Evolutionary conservation across 2,329 filamentous ascomycete genomes (phyloP).

Genomic region (Penicillium sp.): DNA sequence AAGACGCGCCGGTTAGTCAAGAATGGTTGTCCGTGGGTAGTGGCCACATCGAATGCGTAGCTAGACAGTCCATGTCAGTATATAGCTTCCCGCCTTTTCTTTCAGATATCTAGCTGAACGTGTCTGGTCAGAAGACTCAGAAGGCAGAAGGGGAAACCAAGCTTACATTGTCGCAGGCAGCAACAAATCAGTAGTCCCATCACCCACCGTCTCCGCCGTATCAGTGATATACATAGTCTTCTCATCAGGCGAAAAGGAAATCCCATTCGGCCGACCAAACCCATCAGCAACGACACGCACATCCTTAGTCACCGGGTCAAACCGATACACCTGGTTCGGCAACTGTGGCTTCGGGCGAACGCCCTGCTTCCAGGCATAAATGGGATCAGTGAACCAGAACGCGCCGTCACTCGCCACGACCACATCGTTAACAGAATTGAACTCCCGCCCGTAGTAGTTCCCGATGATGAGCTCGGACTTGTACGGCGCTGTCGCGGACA

Average conservation of each 20-base stretch:
- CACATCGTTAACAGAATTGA: constrained; percentile 42
- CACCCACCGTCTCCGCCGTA: constrained; percentile 34
- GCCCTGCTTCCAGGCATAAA: constrained; percentile 40
- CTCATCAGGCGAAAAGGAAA: constrained; percentile 44
- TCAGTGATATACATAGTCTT: constrained; percentile 46
- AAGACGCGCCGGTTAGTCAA: constrained; percentile 56
- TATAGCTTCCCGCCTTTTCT: too few species aligned
- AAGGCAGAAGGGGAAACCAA: not conserved
- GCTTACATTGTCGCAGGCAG: constrained; percentile 35
- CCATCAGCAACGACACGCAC: constrained; percentile 43
- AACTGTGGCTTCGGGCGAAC: constrained; percentile 38
- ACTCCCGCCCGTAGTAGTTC: constrained; percentile 36
- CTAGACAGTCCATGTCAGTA: constrained; percentile 9
- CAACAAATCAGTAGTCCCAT: constrained; percentile 22
- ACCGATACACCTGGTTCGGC: constrained; percentile 44
- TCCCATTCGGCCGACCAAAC: constrained; percentile 46
- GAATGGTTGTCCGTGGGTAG: constrained; percentile 42
- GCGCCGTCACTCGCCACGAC: constrained; percentile 37
- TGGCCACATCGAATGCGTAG: constrained; percentile 54
- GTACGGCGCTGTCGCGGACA: constrained; percentile 26
- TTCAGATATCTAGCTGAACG: not conserved
- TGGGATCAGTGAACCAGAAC: constrained; percentile 46
- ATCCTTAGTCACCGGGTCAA: constrained; percentile 40
- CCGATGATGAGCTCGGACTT: constrained; percentile 32
- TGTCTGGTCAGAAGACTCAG: not conserved